Percentiles rank a stretch among this genome's conserved stretches.
Evolutionary conservation across 352 stramenopile genomes (phyloP).

Genomic region (Globisporangium parvum): DNA sequence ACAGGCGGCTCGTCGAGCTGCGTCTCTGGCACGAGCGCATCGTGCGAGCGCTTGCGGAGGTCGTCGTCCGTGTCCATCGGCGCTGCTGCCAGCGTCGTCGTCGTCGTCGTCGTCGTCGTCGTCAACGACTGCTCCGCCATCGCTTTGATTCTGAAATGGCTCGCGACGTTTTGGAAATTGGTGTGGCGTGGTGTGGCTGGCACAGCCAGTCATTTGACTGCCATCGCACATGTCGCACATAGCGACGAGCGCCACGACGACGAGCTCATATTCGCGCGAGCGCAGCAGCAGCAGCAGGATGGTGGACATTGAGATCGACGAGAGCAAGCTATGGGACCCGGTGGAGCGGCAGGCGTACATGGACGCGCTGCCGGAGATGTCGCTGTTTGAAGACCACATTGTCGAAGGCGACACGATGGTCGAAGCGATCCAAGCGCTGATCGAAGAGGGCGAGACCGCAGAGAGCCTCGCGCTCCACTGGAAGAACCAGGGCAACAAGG

Average conservation of each 20-base stretch:
- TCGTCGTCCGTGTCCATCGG: neutral
- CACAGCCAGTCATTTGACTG: conserved; percentile 16
- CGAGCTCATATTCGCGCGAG: no score
- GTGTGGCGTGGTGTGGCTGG: conserved; percentile 5
- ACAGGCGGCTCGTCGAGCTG: conserved; percentile 6
- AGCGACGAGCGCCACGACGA: neutral
- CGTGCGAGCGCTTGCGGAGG: conserved; percentile 27
- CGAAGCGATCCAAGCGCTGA: conserved; percentile 79
- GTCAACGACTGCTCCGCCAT: conserved; percentile 5
- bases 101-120: neutral
- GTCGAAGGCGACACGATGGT: conserved; percentile 85
- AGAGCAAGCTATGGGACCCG: conserved; percentile 83
- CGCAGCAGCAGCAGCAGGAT: conserved; percentile 23
- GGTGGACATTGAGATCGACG: conserved; percentile 85
- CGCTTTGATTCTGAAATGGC: conserved; percentile 5
- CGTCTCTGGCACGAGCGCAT: neutral
- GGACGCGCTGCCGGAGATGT: conserved; percentile 81
- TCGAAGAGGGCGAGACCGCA: conserved; percentile 81
- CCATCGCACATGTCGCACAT: neutral
- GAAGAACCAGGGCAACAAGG: conserved; percentile 88
- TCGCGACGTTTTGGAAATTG: conserved; percentile 10
- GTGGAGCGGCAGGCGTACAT: conserved; percentile 78
- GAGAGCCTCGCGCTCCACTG: conserved; percentile 82
- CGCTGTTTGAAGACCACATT: conserved; percentile 85
- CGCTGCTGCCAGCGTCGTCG: neutral